A percentile compares a stretch with the other conserved stretches of the same genome.
phyloP scores from a whole-genome alignment of 1,284 basidiomycete genomes.

The Fomitopsis schrenkii region DNA sequence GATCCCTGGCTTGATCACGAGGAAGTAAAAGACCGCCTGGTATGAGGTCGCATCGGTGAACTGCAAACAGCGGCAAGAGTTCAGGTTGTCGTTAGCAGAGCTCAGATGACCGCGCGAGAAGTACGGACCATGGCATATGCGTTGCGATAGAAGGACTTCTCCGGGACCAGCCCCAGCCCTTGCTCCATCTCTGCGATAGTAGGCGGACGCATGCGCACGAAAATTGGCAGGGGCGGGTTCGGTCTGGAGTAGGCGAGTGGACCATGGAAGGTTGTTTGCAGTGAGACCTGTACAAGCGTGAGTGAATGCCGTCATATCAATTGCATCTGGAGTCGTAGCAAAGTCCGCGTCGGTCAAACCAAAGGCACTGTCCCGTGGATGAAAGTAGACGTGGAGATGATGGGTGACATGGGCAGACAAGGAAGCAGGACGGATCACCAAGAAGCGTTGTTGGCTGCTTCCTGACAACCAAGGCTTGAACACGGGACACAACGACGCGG shows the following conservation, averaged over 20 bases:
- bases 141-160: conserved; percentile 73
- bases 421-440: no score
- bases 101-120: neutral
- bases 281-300: conserved; percentile 40
- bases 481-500: no score
- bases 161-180: conserved; percentile 34
- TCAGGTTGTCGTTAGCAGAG: neutral
- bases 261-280: conserved; percentile 68
- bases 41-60: conserved; percentile 77
- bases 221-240: conserved; percentile 63
- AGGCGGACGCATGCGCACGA: conserved; percentile 51
- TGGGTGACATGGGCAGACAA: no score
- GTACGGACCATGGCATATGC: conserved; percentile 68
- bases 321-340: neutral
- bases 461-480: no score
- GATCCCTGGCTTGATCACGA: conserved; percentile 77
- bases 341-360: no score
- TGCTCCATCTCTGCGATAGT: conserved; percentile 48
- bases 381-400: no score
- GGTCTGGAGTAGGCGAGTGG: conserved; percentile 56
- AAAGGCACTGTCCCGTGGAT: neutral
- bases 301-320: conserved; percentile 1
- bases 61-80: conserved; percentile 30
- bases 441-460: no score
- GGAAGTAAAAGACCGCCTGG: conserved; percentile 79